Percentiles rank a stretch among this genome's conserved stretches.
Evolutionary conservation across 1,139 yeast genomes (phyloP).

Genomic region (Kodamaea derodonti): DNA sequence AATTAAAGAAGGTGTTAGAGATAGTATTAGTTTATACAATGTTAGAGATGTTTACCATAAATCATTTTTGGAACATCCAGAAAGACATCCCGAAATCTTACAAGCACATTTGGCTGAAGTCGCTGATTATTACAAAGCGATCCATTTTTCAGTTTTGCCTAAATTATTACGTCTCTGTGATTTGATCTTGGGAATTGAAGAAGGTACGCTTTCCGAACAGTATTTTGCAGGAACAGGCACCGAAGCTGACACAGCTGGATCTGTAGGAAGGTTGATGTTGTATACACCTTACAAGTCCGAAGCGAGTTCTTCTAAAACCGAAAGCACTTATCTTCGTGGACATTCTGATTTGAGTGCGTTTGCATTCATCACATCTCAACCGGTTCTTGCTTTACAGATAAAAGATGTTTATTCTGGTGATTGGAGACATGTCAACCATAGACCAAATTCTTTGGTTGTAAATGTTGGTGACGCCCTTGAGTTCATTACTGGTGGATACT

Average conservation of each 20-base stretch:
- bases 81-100: constrained; percentile 35
- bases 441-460: constrained; percentile 43
- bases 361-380: constrained; percentile 47
- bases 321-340: constrained; percentile 46
- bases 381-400: constrained; percentile 47
- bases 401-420: constrained; percentile 41
- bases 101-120: constrained; percentile 32
- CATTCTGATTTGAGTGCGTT: constrained; percentile 49
- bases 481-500: constrained; percentile 46
- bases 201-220: constrained; percentile 32
- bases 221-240: constrained; percentile 32
- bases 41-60: constrained; percentile 29
- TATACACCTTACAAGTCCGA: constrained; percentile 34
- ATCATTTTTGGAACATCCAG: constrained; percentile 7
- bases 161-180: constrained; percentile 36
- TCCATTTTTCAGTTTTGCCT: constrained; percentile 32
- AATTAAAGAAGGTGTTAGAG: constrained; percentile 36
- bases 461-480: constrained; percentile 50
- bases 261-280: constrained; percentile 41
- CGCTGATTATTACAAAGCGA: constrained; percentile 28
- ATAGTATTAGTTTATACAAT: constrained; percentile 38
- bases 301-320: constrained; percentile 22
- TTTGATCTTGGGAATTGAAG: constrained; percentile 37
- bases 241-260: constrained; percentile 22
- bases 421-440: constrained; percentile 49